These are phyloP conservation scores for Plectosphaerella sp. DNA, from an alignment of 2,329 filamentous ascomycete species.

Conservation along the genomic window DNA sequence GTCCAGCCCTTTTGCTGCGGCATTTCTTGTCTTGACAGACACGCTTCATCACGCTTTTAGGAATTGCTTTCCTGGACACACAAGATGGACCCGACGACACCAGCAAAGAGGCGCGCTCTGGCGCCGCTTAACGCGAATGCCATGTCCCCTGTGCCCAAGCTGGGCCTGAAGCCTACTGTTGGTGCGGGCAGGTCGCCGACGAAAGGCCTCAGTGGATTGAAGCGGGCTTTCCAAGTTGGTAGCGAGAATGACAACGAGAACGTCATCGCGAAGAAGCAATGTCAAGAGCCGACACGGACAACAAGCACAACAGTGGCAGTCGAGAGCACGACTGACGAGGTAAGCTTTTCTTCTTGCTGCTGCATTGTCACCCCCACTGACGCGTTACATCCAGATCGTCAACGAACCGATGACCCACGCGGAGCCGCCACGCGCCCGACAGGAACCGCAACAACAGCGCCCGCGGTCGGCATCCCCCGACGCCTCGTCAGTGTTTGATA, in stretches of 20 bases:
- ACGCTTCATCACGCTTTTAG: neutral
- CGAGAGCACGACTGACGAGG: no score
- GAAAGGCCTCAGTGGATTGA: conserved; percentile 7
- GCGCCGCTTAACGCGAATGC: conserved; percentile 42
- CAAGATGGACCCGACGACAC: conserved; percentile 24
- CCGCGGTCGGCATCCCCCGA: conserved; percentile 23
- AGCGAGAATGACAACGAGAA: conserved; percentile 7
- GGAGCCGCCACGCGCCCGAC: neutral
- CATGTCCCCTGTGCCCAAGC: conserved; percentile 23
- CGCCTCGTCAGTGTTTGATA: conserved; percentile 46
- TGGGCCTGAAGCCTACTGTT: conserved; percentile 11
- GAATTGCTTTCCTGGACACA: neutral
- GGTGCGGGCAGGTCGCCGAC: neutral
- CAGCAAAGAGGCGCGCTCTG: conserved; percentile 44
- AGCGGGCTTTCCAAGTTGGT: conserved; percentile 7
- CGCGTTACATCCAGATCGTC: neutral
- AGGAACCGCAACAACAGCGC: neutral
- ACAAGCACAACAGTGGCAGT: no score
- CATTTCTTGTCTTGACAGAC: neutral
- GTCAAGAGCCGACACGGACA: conserved; percentile 8
- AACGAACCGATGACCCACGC: neutral
- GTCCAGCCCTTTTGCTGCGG: neutral
- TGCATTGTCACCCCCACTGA: neutral
- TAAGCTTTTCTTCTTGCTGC: neutral
- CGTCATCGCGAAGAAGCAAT: conserved; percentile 14